Evolutionary conservation across 805 yeast genomes (phyloP).

Genomic region (Metschnikowia chrysomelidarum): DNA sequence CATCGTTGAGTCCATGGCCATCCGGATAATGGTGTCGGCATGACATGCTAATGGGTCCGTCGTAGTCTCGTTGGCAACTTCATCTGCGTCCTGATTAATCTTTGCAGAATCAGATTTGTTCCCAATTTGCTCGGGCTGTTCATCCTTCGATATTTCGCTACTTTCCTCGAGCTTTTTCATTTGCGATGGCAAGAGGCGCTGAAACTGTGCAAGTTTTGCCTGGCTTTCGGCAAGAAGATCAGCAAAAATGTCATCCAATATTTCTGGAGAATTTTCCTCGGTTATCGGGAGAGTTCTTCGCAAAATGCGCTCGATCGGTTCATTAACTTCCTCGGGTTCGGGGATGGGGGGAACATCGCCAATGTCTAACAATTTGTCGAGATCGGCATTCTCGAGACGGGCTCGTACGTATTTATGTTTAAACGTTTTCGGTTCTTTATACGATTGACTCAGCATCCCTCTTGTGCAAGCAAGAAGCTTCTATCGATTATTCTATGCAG

Average conservation of each 20-base stretch:
- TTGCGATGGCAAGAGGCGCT: conserved; percentile 20
- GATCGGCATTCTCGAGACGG: conserved; percentile 6
- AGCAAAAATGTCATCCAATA: conserved; percentile 22
- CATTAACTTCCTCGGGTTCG: conserved; percentile 1
- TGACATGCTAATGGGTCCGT: conserved; percentile 45
- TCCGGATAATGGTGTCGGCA: conserved; percentile 44
- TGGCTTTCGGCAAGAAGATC: conserved; percentile 21
- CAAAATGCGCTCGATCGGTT: conserved; percentile 18
- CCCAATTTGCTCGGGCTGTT: not conserved
- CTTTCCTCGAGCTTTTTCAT: not conserved
- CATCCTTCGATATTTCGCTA: not conserved
- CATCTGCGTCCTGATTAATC: too few species aligned
- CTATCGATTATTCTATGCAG: too few species aligned
- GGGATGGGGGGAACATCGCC: conserved; percentile 5
- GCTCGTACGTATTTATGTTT: conserved; percentile 1
- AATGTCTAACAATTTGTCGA: conserved; percentile 8
- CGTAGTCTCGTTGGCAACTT: conserved; percentile 16
- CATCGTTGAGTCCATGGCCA: conserved; percentile 49
- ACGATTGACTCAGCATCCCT: not conserved
- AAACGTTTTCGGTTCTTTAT: conserved; percentile 3
- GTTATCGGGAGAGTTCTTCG: conserved; percentile 2
- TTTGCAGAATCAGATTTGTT: too few species aligned
- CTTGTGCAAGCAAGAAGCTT: too few species aligned
- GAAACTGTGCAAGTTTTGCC: conserved; percentile 14
- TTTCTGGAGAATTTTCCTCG: conserved; percentile 8